Conservation (phyloP, 2,329 filamentous ascomycete species). For the Hypoxylon sp. region DNA sequence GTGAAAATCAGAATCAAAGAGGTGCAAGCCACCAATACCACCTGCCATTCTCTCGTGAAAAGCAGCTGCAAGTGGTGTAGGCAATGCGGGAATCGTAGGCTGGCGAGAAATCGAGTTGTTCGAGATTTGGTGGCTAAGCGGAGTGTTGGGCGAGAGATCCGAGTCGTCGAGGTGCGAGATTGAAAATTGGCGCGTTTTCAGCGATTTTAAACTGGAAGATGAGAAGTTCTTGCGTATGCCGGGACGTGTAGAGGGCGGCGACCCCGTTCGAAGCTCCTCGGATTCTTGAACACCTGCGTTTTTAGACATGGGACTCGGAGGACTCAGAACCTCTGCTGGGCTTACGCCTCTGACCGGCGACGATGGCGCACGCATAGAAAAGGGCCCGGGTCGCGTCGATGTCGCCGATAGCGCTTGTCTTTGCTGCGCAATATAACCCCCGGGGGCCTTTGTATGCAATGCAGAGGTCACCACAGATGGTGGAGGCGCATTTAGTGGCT, state of each 20-base stretch:
- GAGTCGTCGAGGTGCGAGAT: constrained; percentile 73
- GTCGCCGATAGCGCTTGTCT: constrained; percentile 60
- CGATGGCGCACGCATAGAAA: constrained; percentile 55
- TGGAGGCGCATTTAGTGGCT: constrained; percentile 45
- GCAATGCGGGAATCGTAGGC: constrained; percentile 72
- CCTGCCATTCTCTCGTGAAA: constrained; percentile 72
- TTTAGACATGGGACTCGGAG: constrained; percentile 53
- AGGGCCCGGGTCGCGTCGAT: constrained; percentile 53
- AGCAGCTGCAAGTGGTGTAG: constrained; percentile 75
- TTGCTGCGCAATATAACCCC: constrained; percentile 60
- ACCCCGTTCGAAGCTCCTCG: constrained; percentile 63
- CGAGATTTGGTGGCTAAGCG: constrained; percentile 77
- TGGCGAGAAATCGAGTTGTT: constrained; percentile 63
- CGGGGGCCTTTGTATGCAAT: constrained; percentile 50
- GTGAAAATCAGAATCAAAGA: constrained; percentile 89
- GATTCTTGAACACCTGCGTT: constrained; percentile 55
- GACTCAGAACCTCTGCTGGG: constrained; percentile 48
- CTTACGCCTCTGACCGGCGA: constrained; percentile 53
- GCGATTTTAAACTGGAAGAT: constrained; percentile 77
- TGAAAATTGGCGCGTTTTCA: constrained; percentile 82
- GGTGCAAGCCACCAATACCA: constrained; percentile 76
- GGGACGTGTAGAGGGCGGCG: constrained; percentile 66
- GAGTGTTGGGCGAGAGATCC: constrained; percentile 80
- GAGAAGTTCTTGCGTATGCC: constrained; percentile 77
- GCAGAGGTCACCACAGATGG: constrained; percentile 49